These are phyloP conservation scores for Russula sp. DNA, from an alignment of 768 basidiomycete genomes.

Conservation along the genomic window DNA sequence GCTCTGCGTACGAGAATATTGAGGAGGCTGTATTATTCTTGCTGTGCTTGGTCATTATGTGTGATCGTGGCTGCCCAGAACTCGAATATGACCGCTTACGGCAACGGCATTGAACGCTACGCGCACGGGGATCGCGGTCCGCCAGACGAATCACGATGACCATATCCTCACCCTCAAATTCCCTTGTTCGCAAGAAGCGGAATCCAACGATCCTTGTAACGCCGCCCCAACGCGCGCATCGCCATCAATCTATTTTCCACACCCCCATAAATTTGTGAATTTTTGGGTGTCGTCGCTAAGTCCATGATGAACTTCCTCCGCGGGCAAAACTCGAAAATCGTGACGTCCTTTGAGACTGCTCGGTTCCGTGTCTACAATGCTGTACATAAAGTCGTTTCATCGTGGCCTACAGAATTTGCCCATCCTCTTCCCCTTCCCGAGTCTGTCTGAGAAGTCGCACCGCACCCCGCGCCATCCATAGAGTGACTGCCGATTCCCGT, in stretches of 20 bases:
- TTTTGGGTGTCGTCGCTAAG: not conserved
- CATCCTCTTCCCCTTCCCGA: not conserved
- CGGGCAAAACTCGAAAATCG: constrained; percentile 3
- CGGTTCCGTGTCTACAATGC: no score
- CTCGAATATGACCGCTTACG: no score
- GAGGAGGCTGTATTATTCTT: constrained; percentile 89
- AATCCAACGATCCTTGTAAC: not conserved
- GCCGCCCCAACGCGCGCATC: not conserved
- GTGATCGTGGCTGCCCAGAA: not conserved
- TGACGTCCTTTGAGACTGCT: not conserved
- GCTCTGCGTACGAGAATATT: constrained; percentile 85
- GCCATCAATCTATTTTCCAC: not conserved
- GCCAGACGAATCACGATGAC: not conserved
- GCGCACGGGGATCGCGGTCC: not conserved
- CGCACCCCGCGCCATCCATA: not conserved
- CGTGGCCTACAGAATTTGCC: not conserved
- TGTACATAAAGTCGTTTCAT: not conserved
- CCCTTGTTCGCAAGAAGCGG: not conserved
- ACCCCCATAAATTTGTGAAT: not conserved
- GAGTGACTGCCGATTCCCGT: not conserved
- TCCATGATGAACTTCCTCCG: not conserved
- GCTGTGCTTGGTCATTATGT: constrained; percentile 76
- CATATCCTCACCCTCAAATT: not conserved
- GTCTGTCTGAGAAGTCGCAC: not conserved
- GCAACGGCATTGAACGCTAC: not conserved